Conservation (phyloP, 257 asterid species). For the Nicotiana benthamiana region DNA sequence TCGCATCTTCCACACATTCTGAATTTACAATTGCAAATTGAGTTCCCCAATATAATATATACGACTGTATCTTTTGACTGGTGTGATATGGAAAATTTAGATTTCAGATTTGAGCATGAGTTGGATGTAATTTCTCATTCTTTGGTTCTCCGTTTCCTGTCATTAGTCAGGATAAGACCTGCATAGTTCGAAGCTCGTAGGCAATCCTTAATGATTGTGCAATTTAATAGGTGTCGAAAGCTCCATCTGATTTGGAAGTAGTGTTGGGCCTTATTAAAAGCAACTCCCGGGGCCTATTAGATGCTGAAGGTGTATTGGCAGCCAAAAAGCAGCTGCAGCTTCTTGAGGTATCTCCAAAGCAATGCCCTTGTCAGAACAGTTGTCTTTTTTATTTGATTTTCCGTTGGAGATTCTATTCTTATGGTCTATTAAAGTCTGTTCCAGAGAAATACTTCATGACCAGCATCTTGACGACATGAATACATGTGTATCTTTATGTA, state of each 20-base stretch:
- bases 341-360: slow-evolving; percentile 60
- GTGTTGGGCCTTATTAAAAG: slow-evolving; percentile 77
- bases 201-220: neutral
- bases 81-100: neutral
- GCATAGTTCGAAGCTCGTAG: neutral
- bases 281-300: slow-evolving; percentile 63
- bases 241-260: slow-evolving; percentile 92
- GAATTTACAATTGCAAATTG: neutral
- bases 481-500: neutral
- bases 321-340: slow-evolving; percentile 76
- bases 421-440: neutral
- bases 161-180: neutral
- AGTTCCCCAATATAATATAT: neutral
- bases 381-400: neutral
- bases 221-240: slow-evolving; percentile 55
- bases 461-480: neutral
- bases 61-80: neutral
- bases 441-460: neutral
- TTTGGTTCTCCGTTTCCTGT: neutral
- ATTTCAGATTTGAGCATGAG: neutral
- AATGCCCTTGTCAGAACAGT: neutral
- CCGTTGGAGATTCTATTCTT: neutral
- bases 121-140: neutral
- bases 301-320: slow-evolving; percentile 50
- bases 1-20: neutral